These are phyloP conservation scores for Camellia oleifera DNA, from an alignment of 179 eudicot species.

Conservation along the genomic window DNA sequence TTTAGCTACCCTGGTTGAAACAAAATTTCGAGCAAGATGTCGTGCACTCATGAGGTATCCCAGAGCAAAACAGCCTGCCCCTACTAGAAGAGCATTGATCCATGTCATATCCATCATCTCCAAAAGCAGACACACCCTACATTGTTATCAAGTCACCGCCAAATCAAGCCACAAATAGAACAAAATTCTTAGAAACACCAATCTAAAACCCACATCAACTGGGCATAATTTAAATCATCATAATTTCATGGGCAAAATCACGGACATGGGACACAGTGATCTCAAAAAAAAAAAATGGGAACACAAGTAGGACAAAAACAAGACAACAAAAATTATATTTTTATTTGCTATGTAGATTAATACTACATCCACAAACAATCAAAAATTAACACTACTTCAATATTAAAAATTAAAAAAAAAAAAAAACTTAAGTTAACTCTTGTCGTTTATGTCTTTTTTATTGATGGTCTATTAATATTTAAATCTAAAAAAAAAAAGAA, in stretches of 20 bases:
- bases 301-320: too few species aligned
- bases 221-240: not conserved
- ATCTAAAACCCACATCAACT: not conserved
- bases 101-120: slow-evolving; percentile 72
- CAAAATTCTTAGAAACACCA: not conserved
- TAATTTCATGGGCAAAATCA: not conserved
- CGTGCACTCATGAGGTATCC: slow-evolving; percentile 66
- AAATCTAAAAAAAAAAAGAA: too few species aligned
- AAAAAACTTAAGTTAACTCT: too few species aligned
- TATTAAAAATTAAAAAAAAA: too few species aligned
- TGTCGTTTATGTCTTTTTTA: too few species aligned
- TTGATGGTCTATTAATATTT: too few species aligned
- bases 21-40: slow-evolving; percentile 35
- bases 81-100: slow-evolving; percentile 74
- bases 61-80: slow-evolving; percentile 87
- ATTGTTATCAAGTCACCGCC: not conserved
- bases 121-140: slow-evolving; percentile 25
- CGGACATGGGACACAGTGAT: too few species aligned
- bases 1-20: slow-evolving; percentile 29
- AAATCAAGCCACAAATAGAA: slow-evolving; percentile 4
- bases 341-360: too few species aligned
- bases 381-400: too few species aligned
- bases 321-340: too few species aligned
- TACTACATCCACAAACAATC: too few species aligned
- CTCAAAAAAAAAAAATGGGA: too few species aligned